These are phyloP conservation scores for Barnettozyma wickerhamii DNA, from an alignment of 805 yeast genomes.

Conservation along the genomic window DNA sequence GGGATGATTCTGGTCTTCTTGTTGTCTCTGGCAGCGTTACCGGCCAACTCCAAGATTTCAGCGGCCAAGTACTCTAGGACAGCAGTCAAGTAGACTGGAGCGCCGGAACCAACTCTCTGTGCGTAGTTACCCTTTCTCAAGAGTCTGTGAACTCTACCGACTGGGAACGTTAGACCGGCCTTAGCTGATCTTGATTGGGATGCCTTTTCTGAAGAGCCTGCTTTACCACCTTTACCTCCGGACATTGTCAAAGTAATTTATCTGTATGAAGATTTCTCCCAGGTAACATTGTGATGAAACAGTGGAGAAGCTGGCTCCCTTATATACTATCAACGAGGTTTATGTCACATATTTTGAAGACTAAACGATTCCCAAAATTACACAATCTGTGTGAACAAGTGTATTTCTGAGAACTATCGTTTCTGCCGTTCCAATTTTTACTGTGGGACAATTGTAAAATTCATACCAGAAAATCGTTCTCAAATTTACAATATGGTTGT, in stretches of 20 bases:
- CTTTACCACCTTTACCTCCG: slow-evolving; percentile 77
- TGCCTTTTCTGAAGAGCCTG: slow-evolving; percentile 91
- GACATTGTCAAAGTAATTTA: slow-evolving; percentile 45
- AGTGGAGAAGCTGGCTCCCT: slow-evolving; percentile 1
- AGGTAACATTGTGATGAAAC: neutral
- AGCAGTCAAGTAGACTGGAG: slow-evolving; percentile 96
- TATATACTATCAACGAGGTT: slow-evolving; percentile 2
- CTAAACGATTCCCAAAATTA: neutral
- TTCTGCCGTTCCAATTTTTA: slow-evolving; percentile 1
- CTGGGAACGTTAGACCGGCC: slow-evolving; percentile 99
- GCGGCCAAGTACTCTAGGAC: slow-evolving; percentile 97
- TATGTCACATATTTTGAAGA: slow-evolving; percentile 3
- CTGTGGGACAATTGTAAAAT: slow-evolving; percentile 1
- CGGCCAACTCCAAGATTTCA: slow-evolving; percentile 96
- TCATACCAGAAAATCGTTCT: slow-evolving; percentile 4
- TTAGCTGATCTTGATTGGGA: slow-evolving; percentile 97
- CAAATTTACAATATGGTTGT: slow-evolving; percentile 1
- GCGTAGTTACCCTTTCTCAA: slow-evolving; percentile 97
- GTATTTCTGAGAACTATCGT: no score
- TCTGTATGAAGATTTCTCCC: slow-evolving; percentile 10
- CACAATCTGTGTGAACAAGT: neutral
- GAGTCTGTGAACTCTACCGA: slow-evolving; percentile 97
- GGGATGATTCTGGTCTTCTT: slow-evolving; percentile 97
- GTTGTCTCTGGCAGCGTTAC: slow-evolving; percentile 96
- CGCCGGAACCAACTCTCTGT: slow-evolving; percentile 98